phyloP scores from a whole-genome alignment of 2,329 filamentous ascomycete genomes.

The Zasmidium cellare region DNA sequence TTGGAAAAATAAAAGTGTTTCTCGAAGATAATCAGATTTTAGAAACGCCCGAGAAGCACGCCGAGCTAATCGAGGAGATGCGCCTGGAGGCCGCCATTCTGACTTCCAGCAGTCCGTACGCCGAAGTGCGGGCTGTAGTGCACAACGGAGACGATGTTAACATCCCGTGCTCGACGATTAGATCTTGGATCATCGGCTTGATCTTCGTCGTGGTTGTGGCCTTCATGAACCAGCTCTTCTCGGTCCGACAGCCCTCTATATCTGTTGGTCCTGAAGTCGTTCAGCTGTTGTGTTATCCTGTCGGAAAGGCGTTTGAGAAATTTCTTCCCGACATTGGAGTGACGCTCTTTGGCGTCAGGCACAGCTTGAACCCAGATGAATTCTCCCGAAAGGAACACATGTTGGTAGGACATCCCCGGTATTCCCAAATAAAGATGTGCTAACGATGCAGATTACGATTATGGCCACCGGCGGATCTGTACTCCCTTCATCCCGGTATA shows the following conservation, averaged over 20 bases:
- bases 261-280: constrained; percentile 32
- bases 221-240: constrained; percentile 34
- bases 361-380: constrained; percentile 59
- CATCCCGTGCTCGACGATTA: constrained; percentile 32
- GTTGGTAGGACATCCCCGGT: constrained; percentile 29
- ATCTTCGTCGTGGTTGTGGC: constrained; percentile 28
- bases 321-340: constrained; percentile 56
- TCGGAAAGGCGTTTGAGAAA: constrained; percentile 56
- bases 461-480: constrained; percentile 58
- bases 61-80: constrained; percentile 6
- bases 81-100: constrained; percentile 6
- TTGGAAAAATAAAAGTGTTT: constrained; percentile 14
- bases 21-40: constrained; percentile 9
- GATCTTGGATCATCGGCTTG: constrained; percentile 35
- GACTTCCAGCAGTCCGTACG: constrained; percentile 22
- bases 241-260: constrained; percentile 34
- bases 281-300: constrained; percentile 34
- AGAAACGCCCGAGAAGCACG: constrained; percentile 9
- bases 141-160: constrained; percentile 23
- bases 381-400: constrained; percentile 66
- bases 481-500: background rate
- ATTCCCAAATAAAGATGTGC: too few species aligned
- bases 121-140: constrained; percentile 27
- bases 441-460: constrained; percentile 49
- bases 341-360: constrained; percentile 54